Percentiles rank a stretch among this genome's conserved stretches.
These are phyloP conservation scores for Pseudonitzschia delicatissima DNA, from an alignment of 108 stramenopile species.

Conservation along the genomic window DNA sequence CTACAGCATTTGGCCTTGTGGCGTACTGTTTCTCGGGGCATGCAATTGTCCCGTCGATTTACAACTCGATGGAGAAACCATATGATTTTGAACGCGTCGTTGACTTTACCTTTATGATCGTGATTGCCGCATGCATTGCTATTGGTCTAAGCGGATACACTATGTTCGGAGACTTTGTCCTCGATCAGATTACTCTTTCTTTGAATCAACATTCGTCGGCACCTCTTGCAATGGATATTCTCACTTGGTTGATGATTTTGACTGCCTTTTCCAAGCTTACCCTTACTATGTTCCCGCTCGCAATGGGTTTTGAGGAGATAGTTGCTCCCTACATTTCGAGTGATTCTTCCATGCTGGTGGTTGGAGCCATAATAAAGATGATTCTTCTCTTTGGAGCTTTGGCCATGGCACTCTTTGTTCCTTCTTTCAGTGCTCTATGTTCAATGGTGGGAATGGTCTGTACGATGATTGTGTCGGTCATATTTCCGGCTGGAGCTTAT, in stretches of 20 bases:
- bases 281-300: slow-evolving; percentile 80
- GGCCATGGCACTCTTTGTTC: slow-evolving; percentile 68
- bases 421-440: slow-evolving; percentile 73
- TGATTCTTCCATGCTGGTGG: slow-evolving; percentile 50
- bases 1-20: slow-evolving; percentile 62
- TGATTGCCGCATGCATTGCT: slow-evolving; percentile 47
- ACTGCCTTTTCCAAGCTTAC: slow-evolving; percentile 77
- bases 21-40: slow-evolving; percentile 81
- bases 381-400: slow-evolving; percentile 51
- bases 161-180: slow-evolving; percentile 75
- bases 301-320: slow-evolving; percentile 82
- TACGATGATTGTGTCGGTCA: slow-evolving; percentile 71
- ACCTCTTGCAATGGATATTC: slow-evolving; percentile 46
- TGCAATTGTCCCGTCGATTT: slow-evolving; percentile 79
- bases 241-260: slow-evolving; percentile 82
- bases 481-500: slow-evolving; percentile 75
- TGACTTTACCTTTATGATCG: slow-evolving; percentile 53
- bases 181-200: slow-evolving; percentile 80
- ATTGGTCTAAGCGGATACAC: slow-evolving; percentile 70
- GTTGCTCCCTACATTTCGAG: slow-evolving; percentile 59
- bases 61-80: slow-evolving; percentile 72
- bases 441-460: slow-evolving; percentile 79
- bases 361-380: slow-evolving; percentile 55
- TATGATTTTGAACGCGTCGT: slow-evolving; percentile 75
- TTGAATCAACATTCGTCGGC: slow-evolving; percentile 51